phyloP scores from a whole-genome alignment of 169 alveolate genomes.

The Eimeria acervulina region DNA sequence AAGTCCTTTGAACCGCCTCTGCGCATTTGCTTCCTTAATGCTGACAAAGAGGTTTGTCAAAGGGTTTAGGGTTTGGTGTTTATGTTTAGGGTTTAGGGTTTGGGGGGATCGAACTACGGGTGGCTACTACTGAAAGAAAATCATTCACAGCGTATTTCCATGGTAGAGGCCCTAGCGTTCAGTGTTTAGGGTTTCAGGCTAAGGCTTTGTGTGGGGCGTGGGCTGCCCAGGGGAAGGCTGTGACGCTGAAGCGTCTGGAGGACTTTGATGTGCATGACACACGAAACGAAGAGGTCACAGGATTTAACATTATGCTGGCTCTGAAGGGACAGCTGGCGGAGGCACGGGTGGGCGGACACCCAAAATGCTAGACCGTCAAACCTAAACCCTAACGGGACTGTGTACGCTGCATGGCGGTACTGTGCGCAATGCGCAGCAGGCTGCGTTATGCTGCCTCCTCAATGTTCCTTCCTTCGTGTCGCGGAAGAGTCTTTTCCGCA shows the following conservation, averaged over 20 bases:
- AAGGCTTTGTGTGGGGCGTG: neutral
- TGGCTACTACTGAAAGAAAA: neutral
- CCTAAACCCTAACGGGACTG: neutral
- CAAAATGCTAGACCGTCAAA: conserved; percentile 8
- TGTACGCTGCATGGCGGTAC: neutral
- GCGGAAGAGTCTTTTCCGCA: neutral
- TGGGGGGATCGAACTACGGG: neutral
- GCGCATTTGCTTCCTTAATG: conserved; percentile 63
- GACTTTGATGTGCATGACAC: conserved; percentile 66
- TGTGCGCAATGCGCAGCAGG: neutral
- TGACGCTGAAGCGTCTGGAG: conserved; percentile 52
- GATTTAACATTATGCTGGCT: conserved; percentile 50
- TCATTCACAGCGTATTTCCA: neutral
- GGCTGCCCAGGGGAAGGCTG: conserved; percentile 9
- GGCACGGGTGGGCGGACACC: conserved; percentile 43
- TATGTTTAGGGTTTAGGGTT: neutral
- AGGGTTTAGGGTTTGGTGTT: neutral
- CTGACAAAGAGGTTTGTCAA: conserved; percentile 28
- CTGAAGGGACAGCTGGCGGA: conserved; percentile 69
- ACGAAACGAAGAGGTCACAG: conserved; percentile 46
- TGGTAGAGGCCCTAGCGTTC: neutral
- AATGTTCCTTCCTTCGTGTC: neutral
- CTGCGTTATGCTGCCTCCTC: neutral
- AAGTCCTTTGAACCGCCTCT: conserved; percentile 49
- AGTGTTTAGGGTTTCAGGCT: neutral